A percentile compares a stretch with the other conserved stretches of the same genome.
These are phyloP conservation scores for Noccaea bulbosa DNA, from an alignment of 345 rosid genomes.

Conservation along the genomic window DNA sequence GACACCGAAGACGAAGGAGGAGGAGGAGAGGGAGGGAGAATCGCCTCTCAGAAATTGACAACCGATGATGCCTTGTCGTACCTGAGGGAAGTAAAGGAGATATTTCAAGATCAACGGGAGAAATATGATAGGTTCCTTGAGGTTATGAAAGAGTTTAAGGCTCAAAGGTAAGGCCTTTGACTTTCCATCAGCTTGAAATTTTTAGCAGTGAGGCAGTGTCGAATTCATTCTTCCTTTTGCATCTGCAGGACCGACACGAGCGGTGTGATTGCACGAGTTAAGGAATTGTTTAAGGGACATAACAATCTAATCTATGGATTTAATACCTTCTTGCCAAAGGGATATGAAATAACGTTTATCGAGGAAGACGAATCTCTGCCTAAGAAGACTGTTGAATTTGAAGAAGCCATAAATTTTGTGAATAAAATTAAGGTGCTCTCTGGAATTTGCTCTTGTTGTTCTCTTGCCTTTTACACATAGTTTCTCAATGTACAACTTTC, in stretches of 20 bases:
- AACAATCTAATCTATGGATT: constrained; percentile 85
- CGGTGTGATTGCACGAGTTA: constrained; percentile 95
- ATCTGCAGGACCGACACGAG: constrained; percentile 80
- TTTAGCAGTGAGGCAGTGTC: background rate
- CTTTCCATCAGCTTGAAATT: background rate
- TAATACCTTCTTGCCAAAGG: constrained; percentile 95
- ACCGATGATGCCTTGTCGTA: constrained; percentile 82
- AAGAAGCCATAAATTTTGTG: constrained; percentile 76
- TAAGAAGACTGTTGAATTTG: constrained; percentile 88
- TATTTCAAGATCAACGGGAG: constrained; percentile 85
- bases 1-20: constrained; percentile 35
- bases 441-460: background rate
- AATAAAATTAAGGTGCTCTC: constrained; percentile 78
- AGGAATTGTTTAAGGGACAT: constrained; percentile 92
- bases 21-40: constrained; percentile 36
- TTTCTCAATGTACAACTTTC: constrained; percentile 14
- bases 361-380: constrained; percentile 60
- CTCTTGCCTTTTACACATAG: background rate
- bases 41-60: constrained; percentile 67
- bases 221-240: constrained; percentile 22
- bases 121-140: constrained; percentile 85
- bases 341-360: constrained; percentile 81
- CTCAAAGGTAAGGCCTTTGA: constrained; percentile 63
- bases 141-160: constrained; percentile 99
- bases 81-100: constrained; percentile 88